Percentiles rank a stretch among this genome's conserved stretches.
These are phyloP conservation scores for Massospora cicadina DNA, from an alignment of 371 early-diverging fungal species.

Conservation along the genomic window DNA sequence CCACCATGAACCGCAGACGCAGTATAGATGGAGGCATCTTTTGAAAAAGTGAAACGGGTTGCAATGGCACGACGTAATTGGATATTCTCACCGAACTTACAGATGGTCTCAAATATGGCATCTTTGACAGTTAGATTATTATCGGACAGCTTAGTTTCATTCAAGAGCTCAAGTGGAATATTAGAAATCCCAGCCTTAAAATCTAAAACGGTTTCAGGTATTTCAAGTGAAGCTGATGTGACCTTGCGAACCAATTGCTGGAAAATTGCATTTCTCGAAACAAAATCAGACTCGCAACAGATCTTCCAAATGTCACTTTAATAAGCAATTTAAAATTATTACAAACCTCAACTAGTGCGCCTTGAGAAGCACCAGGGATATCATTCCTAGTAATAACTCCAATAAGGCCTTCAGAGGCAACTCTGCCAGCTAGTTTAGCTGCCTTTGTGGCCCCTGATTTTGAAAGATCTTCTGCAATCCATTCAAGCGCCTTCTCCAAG, in stretches of 20 bases:
- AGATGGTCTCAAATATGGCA: conserved; percentile 48
- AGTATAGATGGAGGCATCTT: conserved; percentile 14
- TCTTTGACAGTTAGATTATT: conserved; percentile 30
- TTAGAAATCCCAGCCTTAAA: conserved; percentile 10
- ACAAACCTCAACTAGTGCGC: conserved; percentile 46
- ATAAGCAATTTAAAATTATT: neutral
- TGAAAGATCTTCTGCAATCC: conserved; percentile 56
- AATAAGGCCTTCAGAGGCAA: conserved; percentile 50
- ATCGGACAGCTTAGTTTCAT: conserved; percentile 20
- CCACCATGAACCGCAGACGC: conserved; percentile 59
- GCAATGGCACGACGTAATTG: conserved; percentile 45
- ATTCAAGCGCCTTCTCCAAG: conserved; percentile 58
- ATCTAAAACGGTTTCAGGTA: neutral
- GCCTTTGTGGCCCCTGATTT: conserved; percentile 57
- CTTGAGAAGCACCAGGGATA: conserved; percentile 18
- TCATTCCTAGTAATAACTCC: conserved; percentile 35
- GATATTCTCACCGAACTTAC: conserved; percentile 78
- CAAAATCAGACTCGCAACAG: conserved; percentile 92
- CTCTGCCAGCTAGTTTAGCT: conserved; percentile 40
- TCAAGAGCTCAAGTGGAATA: conserved; percentile 18
- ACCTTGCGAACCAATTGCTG: conserved; percentile 49
- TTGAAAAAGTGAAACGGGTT: conserved; percentile 11
- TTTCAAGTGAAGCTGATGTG: conserved; percentile 34
- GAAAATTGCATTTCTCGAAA: conserved; percentile 67
- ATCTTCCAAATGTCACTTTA: conserved; percentile 24